Evolutionary conservation across 2,329 filamentous ascomycete species (phyloP), one percentile per base, ranked within the genome.

Genomic region (Talaromyces verruculosus): DNA sequence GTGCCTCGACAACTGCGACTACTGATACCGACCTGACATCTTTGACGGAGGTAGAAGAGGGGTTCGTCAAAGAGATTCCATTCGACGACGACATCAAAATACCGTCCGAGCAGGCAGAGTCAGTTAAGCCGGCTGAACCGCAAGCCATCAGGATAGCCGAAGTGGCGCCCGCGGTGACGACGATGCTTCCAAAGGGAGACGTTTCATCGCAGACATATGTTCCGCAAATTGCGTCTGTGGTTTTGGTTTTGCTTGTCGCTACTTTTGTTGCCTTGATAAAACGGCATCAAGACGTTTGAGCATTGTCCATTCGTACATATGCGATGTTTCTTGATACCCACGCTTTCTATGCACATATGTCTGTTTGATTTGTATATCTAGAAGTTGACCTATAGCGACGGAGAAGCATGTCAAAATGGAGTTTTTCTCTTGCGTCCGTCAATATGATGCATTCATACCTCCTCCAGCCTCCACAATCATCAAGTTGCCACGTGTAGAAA

Each of bases 1-100:
- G 33, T 39, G 10, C 7, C 11, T 57, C 33, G 17, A 37, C 53
- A 2, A 43, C 28, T 47, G n/a, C 15, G 17, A 61, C 28, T 33
- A 15, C 8, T 22, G 28, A 45, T 61, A 61, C 58, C 3, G 58
- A 61, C 28, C 58, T 33, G 19, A 61, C 39, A 47, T 61, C 58
- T 33, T 19, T 45, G 5, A 61, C 47, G 58, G 58, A 30, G 13
- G 7, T 25, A 17, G 28, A 30, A 15, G 25, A 45, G 2, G 39
- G 11, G 5, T 8, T 10, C 5, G 6, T 41, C 22, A 41, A 30
- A 6, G 57, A 43, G n/a, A 13, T 33, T 33, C 30, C 30, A 33
- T 10, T 43, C 22, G 8, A 43, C 10, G 25, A 60, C 5, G 37
- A 30, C 17, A 30, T 43, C 57, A 15, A 22, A 57, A 13, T n/a